Base-by-base conservation (phyloP, 2,329 filamentous ascomycete genomes). In the Saccharata proteae region DNA sequence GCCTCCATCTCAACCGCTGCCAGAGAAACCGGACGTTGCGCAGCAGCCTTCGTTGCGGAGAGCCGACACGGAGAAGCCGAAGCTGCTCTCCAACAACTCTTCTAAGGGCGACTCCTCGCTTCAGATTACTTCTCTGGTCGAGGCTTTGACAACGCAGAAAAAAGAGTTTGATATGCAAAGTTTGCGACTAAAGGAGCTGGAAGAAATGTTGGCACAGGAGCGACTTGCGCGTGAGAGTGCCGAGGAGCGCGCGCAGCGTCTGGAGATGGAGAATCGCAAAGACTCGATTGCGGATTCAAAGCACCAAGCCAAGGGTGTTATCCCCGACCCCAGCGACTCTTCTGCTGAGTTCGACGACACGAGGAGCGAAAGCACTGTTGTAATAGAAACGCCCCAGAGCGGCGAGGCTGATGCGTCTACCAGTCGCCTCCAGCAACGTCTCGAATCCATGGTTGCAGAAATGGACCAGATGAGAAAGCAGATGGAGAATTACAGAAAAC, bases 1-100 rank as follows among this genome's bases (percentile, higher is more conserved):
- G 6, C 88, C 88, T 16, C 88, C 88, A 16, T 85, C 93, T 44
- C 86, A 93, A 44, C 88, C 88, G 10, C 64, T 96, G 5, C 88
- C 88, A 1, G 86, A 94, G 51, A 94, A 94, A 53, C 88, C 88
- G 0, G 84, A 93, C 16, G 73, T 69, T 11, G 64, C 56, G 35
- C 59, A 58, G n/a, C n/a, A n/a, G 25, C 72, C 77, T 1, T 73
- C 82, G 1, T 56, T 93, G 17, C 85, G 82, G 49, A 72, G 85
- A 34, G 69, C 68, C 4, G 75, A 81, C 16, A 86, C 80, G 0
- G 84, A 93, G 41, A 74, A 79, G 35, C 69, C 78, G 6, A 82
- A 77, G 18, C 17, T 28, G 17, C 14, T 26, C 19, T 57, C 61
- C 12, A 69, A 57, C 43, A 58, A 39, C 32, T 32, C 47, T 12